These are phyloP conservation scores for Eucalyptus brandiana DNA, from an alignment of 345 rosid species.

Conservation along the genomic window DNA sequence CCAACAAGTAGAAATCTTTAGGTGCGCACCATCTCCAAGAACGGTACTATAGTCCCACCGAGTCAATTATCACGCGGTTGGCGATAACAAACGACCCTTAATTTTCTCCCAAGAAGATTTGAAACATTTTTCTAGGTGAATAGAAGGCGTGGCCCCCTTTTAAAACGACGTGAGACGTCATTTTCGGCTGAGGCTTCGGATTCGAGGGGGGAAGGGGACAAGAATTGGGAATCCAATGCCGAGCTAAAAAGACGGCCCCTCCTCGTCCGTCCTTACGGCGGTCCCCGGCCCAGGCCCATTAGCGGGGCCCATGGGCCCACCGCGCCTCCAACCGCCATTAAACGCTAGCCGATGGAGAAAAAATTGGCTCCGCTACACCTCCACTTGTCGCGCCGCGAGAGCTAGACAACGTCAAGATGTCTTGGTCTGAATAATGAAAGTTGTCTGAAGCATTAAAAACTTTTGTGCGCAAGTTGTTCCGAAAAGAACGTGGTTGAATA, in stretches of 20 bases:
- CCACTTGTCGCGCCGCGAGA: not conserved
- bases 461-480: not conserved
- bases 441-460: not conserved
- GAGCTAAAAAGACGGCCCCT: not conserved
- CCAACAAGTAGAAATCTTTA: not conserved
- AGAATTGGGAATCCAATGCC: not conserved
- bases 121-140: not conserved
- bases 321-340: not conserved
- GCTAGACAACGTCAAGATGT: not conserved
- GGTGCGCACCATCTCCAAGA: not conserved
- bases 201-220: not conserved
- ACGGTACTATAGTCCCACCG: not conserved
- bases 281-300: not conserved
- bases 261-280: accelerated
- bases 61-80: not conserved
- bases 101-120: not conserved
- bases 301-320: not conserved
- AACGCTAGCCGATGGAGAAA: not conserved
- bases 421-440: not conserved
- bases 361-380: not conserved
- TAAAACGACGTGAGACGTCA: not conserved
- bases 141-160: not conserved
- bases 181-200: not conserved
- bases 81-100: not conserved
- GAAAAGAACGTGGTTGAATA: not conserved